Conservation (phyloP, 352 stramenopile species). For the Globisporangium ultimum region DNA sequence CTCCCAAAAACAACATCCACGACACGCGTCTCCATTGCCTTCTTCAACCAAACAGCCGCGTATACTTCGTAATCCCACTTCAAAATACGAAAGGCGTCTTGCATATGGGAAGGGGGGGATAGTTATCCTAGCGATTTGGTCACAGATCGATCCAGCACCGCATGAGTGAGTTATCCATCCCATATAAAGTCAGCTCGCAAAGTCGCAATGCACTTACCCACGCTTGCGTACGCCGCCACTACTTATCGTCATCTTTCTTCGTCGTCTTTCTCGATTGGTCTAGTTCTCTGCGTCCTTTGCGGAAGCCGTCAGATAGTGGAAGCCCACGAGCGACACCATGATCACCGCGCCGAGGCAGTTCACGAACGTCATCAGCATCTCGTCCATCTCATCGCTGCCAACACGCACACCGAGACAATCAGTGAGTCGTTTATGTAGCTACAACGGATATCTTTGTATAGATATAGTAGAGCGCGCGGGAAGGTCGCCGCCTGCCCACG, state of each 20-base stretch:
- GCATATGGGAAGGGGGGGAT: too few species aligned
- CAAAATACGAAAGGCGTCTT: too few species aligned
- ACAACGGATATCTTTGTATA: neutral
- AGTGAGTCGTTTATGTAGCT: slow-evolving; percentile 1
- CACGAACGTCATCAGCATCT: slow-evolving; percentile 85
- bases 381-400: slow-evolving; percentile 82
- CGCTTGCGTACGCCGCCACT: neutral
- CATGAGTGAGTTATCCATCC: neutral
- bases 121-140: neutral
- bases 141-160: neutral
- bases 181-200: neutral
- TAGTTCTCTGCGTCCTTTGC: slow-evolving; percentile 82
- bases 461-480: neutral
- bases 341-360: slow-evolving; percentile 85
- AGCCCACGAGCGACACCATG: slow-evolving; percentile 86
- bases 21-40: neutral
- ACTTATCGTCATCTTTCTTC: neutral
- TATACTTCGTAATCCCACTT: too few species aligned
- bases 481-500: neutral
- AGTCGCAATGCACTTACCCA: neutral
- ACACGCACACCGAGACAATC: slow-evolving; percentile 2
- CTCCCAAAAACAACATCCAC: neutral
- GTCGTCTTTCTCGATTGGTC: neutral
- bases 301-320: slow-evolving; percentile 86
- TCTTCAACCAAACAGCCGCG: neutral